Evolutionary conservation across 2,329 filamentous ascomycete genomes (phyloP).

Genomic region (Ophiosphaerella narmari): DNA sequence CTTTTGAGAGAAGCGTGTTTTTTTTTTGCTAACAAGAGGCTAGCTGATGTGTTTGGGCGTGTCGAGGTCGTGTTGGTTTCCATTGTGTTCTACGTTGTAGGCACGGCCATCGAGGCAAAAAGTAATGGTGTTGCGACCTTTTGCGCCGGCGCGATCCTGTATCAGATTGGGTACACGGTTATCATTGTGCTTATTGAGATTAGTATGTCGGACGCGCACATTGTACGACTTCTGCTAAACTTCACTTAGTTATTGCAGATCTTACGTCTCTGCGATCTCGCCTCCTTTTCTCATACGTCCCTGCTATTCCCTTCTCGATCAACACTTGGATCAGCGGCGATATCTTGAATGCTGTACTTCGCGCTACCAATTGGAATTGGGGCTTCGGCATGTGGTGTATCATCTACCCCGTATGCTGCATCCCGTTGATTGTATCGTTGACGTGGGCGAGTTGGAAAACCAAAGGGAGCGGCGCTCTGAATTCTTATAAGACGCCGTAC

Average conservation of each 20-base stretch:
- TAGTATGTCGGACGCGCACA: slow-evolving; percentile 16
- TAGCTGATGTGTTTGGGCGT: slow-evolving; percentile 63
- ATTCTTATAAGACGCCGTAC: slow-evolving; percentile 51
- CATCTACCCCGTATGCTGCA: slow-evolving; percentile 61
- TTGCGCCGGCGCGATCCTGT: slow-evolving; percentile 48
- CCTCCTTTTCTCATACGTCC: slow-evolving; percentile 67
- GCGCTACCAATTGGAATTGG: slow-evolving; percentile 62
- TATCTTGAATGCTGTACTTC: slow-evolving; percentile 58
- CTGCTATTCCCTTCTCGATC: slow-evolving; percentile 38
- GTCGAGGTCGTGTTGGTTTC: slow-evolving; percentile 62
- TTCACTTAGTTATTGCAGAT: slow-evolving; percentile 58
- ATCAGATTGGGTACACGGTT: slow-evolving; percentile 60
- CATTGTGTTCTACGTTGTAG: slow-evolving; percentile 61
- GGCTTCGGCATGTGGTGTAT: slow-evolving; percentile 65
- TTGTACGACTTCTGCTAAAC: background rate
- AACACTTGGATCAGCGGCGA: slow-evolving; percentile 69
- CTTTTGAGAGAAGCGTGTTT: background rate
- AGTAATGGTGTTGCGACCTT: slow-evolving; percentile 58
- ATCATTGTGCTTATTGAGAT: slow-evolving; percentile 67
- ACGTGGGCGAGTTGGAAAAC: slow-evolving; percentile 56
- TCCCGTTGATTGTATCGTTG: slow-evolving; percentile 61
- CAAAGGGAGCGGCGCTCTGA: slow-evolving; percentile 56
- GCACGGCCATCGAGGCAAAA: slow-evolving; percentile 60
- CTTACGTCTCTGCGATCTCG: slow-evolving; percentile 66
- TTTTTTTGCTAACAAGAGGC: background rate